Evolutionary conservation across 2,329 filamentous ascomycete species (phyloP).

Genomic region (Aureobasidium sp.): DNA sequence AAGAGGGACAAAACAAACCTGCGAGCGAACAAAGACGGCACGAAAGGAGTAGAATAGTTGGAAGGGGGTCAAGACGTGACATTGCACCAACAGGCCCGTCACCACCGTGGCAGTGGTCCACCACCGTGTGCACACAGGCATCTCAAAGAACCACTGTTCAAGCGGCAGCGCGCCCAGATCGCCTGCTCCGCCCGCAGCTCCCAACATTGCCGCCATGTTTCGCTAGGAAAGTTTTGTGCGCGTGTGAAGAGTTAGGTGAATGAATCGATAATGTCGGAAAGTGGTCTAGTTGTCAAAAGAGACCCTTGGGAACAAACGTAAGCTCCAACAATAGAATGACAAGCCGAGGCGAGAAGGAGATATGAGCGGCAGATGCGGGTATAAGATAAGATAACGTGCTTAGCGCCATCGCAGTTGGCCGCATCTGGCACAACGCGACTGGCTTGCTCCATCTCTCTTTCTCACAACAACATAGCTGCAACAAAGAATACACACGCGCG

Average conservation of each 20-base stretch:
- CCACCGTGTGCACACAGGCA: conserved; percentile 91
- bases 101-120: conserved; percentile 92
- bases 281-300: background rate
- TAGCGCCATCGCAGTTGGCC: background rate
- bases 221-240: background rate
- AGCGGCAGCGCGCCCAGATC: conserved; percentile 62
- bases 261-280: background rate
- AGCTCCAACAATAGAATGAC: background rate
- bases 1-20: conserved; percentile 51
- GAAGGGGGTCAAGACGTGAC: conserved; percentile 83
- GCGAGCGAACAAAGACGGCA: conserved; percentile 82
- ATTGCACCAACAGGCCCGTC: conserved; percentile 85
- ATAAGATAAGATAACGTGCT: conserved; percentile 6
- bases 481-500: too few species aligned
- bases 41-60: conserved; percentile 96
- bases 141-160: conserved; percentile 98
- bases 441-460: background rate
- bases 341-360: background rate
- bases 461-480: too few species aligned
- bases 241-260: background rate
- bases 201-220: conserved; percentile 41
- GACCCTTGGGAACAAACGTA: conserved; percentile 2
- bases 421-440: background rate
- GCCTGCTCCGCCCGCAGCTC: conserved; percentile 28
- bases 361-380: background rate